Base-by-base conservation (phyloP, 1,139 yeast species). In the Neolecta irregularis region DNA sequence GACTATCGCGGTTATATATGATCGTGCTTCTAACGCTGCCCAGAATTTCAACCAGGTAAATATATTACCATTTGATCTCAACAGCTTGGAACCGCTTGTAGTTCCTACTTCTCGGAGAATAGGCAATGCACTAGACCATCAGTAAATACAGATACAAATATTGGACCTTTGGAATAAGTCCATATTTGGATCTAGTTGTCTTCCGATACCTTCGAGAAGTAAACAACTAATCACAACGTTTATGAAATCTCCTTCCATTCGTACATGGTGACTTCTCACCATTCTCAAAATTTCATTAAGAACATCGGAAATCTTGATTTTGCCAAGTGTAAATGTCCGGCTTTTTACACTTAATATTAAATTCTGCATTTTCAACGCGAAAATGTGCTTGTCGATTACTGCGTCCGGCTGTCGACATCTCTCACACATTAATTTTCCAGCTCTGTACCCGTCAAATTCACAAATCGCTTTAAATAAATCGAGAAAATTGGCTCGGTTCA, bases 221-320 rank as follows among this genome's bases (percentile, higher is more conserved):
- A 88, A 58, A 24, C 88, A 83, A 1, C 96, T 93, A 26, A 88
- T 83, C 12, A 88, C 78, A 19, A 91, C 93, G 18, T 93, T 81
- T 32, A 88, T 75, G 51, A 88, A 88, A 54, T 88, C 98, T 5
- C 93, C 92, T 51, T 88, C 99, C 94, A 91, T 79, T 51, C 95
- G 67, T 15, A 88, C 98, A 54, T 91, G 99, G 53, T 88, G 98
- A 12, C 64, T 62, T 40, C 96, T 65, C 12, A 91, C 96, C 95
- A 88, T 83, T 1, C 74, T 63, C 41, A 88, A 64, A 62, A 88
- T 88, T 50, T 74, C 78, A 46, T 83, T 91, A 40, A 88, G 61
- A 41, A 91, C 62, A 51, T 85, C 96, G 3, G 96, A 96, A 43
- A 88, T 78, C 33, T 91, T 77, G 16, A 91, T 77, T 37, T 81